Conservation (phyloP, 148 eudicot species). For the Nepenthes gracilis region DNA sequence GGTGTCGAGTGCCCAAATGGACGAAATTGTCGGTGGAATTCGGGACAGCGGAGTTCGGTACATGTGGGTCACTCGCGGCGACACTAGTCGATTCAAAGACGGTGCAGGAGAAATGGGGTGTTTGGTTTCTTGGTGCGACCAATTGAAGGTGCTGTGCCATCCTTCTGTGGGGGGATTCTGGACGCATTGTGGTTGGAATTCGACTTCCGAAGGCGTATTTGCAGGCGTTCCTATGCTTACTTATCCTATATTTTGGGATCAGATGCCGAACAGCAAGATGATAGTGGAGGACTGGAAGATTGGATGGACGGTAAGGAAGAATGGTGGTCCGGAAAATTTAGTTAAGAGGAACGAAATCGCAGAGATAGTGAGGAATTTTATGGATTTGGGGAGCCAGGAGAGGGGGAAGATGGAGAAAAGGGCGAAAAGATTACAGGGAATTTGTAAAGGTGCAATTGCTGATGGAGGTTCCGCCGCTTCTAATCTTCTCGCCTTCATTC, state of each 20-base stretch:
- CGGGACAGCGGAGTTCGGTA: conserved; percentile 38
- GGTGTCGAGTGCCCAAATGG: conserved; percentile 40
- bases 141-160: conserved; percentile 33
- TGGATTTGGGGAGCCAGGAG: conserved; percentile 22
- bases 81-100: conserved; percentile 6
- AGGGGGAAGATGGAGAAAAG: conserved; percentile 17
- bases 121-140: conserved; percentile 54
- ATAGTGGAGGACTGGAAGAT: conserved; percentile 44
- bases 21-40: conserved; percentile 42
- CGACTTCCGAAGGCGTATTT: conserved; percentile 33
- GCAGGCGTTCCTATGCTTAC: conserved; percentile 45
- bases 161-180: conserved; percentile 45
- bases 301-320: conserved; percentile 22
- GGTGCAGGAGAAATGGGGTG: conserved; percentile 15
- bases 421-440: conserved; percentile 8
- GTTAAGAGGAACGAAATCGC: conserved; percentile 25
- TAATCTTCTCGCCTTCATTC: not conserved
- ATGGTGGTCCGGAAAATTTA: conserved; percentile 9
- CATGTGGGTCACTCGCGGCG: conserved; percentile 51
- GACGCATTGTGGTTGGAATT: conserved; percentile 68
- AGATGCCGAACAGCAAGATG: conserved; percentile 30
- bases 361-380: conserved; percentile 15
- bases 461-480: not conserved
- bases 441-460: conserved; percentile 1
- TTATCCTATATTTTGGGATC: conserved; percentile 41